Percentiles rank a stretch among this genome's conserved stretches.
Evolutionary conservation across 768 basidiomycete species (phyloP).

Genomic region (Calocybe indica): DNA sequence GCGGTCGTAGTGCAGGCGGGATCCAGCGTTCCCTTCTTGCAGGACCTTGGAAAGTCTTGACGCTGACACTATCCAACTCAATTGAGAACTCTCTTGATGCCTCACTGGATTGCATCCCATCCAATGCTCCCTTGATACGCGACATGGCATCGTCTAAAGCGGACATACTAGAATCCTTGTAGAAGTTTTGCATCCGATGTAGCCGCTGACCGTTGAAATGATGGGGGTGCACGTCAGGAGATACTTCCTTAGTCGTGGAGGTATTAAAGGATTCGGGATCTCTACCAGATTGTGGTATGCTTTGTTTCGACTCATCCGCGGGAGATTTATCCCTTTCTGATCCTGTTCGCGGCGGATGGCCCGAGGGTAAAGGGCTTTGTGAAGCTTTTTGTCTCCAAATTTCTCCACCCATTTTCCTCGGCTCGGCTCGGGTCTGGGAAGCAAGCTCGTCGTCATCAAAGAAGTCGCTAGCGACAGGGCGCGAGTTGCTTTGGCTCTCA

Average conservation of each 20-base stretch:
- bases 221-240: conserved; percentile 12
- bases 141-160: conserved; percentile 80
- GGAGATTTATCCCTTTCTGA: background rate
- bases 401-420: conserved; percentile 28
- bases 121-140: conserved; percentile 76
- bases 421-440: conserved; percentile 7
- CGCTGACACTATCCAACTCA: conserved; percentile 16
- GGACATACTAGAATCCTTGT: conserved; percentile 57
- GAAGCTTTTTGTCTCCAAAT: conserved; percentile 38
- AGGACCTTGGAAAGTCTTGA: no score
- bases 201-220: conserved; percentile 23
- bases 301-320: background rate
- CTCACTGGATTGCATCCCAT: conserved; percentile 54
- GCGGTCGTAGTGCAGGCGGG: conserved; percentile 46
- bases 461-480: conserved; percentile 66
- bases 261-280: no score
- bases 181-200: conserved; percentile 33
- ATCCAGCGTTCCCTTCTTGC: conserved; percentile 41
- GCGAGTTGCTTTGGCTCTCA: conserved; percentile 16
- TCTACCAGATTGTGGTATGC: background rate
- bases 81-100: conserved; percentile 21
- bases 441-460: conserved; percentile 43
- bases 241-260: background rate
- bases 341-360: conserved; percentile 1
- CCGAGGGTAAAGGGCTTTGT: background rate